Conservation (phyloP, 1,284 basidiomycete species). For the Papiliotrema fonsecae region DNA sequence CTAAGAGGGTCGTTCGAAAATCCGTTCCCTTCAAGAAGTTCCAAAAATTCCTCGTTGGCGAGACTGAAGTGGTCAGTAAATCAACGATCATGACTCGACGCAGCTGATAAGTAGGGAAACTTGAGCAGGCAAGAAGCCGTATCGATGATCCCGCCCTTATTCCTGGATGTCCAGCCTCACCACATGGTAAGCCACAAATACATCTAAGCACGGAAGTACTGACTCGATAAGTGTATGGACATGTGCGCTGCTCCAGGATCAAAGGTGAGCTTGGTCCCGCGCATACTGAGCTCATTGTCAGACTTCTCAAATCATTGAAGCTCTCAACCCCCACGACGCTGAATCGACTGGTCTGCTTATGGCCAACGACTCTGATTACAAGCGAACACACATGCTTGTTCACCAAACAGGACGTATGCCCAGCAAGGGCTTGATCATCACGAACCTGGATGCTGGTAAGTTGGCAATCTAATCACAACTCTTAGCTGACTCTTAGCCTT, state of each 20-base stretch:
- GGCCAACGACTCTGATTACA: conserved; percentile 63
- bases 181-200: conserved; percentile 60
- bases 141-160: conserved; percentile 95
- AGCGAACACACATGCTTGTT: conserved; percentile 92
- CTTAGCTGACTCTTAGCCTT: conserved; percentile 50
- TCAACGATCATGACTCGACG: neutral
- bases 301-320: conserved; percentile 48
- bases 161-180: conserved; percentile 89
- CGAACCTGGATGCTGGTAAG: conserved; percentile 82
- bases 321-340: conserved; percentile 46
- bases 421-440: conserved; percentile 87
- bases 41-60: conserved; percentile 93
- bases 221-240: conserved; percentile 72
- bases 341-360: conserved; percentile 44
- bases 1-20: conserved; percentile 84
- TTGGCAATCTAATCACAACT: neutral
- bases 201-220: neutral
- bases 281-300: conserved; percentile 3
- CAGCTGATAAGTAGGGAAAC: conserved; percentile 63
- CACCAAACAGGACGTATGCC: conserved; percentile 96
- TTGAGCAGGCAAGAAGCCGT: conserved; percentile 96
- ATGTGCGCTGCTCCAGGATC: conserved; percentile 99
- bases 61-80: conserved; percentile 82
- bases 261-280: conserved; percentile 57
- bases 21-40: conserved; percentile 93